Percentiles rank a stretch among this genome's conserved stretches.
Conservation (phyloP, 306 rosid genomes). For the Luffa aegyptiaca region DNA sequence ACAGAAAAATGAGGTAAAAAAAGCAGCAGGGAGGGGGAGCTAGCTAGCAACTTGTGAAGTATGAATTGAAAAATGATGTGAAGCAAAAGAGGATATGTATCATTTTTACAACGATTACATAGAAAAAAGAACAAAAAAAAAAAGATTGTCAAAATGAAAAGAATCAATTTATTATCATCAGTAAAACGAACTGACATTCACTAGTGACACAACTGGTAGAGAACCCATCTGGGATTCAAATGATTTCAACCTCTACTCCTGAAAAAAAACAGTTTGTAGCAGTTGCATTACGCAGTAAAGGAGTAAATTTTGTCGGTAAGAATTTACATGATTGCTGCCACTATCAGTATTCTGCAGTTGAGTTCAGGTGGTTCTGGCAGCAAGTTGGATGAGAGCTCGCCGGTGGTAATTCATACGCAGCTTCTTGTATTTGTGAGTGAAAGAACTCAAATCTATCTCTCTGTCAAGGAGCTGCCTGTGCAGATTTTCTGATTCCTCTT, state of each 20-base stretch:
- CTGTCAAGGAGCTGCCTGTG: conserved; percentile 56
- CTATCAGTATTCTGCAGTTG: background rate
- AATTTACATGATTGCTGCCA: conserved; percentile 3
- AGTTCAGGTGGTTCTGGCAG: conserved; percentile 53
- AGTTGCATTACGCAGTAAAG: background rate
- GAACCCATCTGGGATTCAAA: background rate
- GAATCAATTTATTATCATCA: conserved; percentile 5
- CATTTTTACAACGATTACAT: background rate
- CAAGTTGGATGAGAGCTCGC: conserved; percentile 68
- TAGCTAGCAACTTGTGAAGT: background rate
- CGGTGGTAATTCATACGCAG: conserved; percentile 60
- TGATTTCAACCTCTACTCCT: background rate
- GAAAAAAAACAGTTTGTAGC: background rate
- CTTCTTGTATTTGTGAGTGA: conserved; percentile 75
- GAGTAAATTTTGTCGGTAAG: background rate
- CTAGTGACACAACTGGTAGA: background rate
- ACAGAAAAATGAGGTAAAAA: background rate
- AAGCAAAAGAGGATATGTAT: background rate
- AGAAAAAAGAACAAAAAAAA: background rate
- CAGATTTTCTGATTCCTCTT: conserved; percentile 71
- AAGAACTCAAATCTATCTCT: conserved; percentile 50
- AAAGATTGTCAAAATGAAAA: background rate
- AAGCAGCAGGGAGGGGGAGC: background rate
- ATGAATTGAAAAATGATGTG: background rate
- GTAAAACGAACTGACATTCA: background rate